Percentiles rank a stretch among this genome's conserved stretches.
Conservation (phyloP, 331 rosid species). For the Malus hybrid region DNA sequence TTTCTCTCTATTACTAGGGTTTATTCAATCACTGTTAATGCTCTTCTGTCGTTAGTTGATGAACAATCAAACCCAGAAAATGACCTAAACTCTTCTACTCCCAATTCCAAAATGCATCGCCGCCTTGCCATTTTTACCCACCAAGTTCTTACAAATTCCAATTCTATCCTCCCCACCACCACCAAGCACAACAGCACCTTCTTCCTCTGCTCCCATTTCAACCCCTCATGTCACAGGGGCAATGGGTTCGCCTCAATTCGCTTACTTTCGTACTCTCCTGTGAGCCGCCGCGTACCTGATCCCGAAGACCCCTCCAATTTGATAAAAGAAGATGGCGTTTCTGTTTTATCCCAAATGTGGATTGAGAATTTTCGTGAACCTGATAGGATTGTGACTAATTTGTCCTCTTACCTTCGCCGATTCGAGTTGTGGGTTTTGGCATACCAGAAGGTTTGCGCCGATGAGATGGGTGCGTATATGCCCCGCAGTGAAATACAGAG, state of each 20-base stretch:
- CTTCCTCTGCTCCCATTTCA: conserved; percentile 10
- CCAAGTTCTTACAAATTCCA: conserved; percentile 21
- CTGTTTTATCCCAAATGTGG: conserved; percentile 71
- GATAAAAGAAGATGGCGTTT: conserved; percentile 70
- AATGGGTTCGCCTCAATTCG: conserved; percentile 17
- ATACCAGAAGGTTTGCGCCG: conserved; percentile 76
- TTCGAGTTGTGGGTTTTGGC: conserved; percentile 88
- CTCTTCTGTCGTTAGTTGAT: background rate
- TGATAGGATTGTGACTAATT: conserved; percentile 44
- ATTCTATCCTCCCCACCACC: conserved; percentile 3
- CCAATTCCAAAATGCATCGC: conserved; percentile 47
- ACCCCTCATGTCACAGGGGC: conserved; percentile 10
- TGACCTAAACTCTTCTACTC: conserved; percentile 21
- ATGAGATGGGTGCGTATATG: conserved; percentile 75
- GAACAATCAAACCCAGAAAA: conserved; percentile 8
- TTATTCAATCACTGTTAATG: background rate
- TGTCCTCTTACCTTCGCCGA: conserved; percentile 59
- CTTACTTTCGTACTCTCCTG: conserved; percentile 28
- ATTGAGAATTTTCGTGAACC: conserved; percentile 73
- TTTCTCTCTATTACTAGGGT: background rate
- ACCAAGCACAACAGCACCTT: background rate
- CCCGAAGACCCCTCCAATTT: conserved; percentile 57
- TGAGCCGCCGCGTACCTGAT: conserved; percentile 39
- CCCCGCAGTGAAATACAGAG: conserved; percentile 48
- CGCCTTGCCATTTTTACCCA: conserved; percentile 40